Conservation (phyloP, 345 rosid genomes). For the Sonneratia alba region DNA sequence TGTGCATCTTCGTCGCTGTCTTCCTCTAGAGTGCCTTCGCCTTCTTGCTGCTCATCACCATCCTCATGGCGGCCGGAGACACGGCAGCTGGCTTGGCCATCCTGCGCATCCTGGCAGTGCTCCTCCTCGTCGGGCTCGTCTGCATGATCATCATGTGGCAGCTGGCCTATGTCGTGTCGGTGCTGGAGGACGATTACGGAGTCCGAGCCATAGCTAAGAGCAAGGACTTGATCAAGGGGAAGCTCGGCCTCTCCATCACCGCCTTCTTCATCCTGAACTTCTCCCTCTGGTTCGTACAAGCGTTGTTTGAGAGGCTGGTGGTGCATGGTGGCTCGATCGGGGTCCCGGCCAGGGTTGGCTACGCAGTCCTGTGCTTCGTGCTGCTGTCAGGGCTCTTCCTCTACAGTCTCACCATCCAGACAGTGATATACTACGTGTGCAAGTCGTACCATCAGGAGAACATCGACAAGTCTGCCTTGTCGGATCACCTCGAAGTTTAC, state of each 20-base stretch:
- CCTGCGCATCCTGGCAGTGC: not conserved
- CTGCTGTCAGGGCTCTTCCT: slow-evolving; percentile 25
- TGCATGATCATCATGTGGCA: slow-evolving; percentile 38
- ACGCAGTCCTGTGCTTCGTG: slow-evolving; percentile 23
- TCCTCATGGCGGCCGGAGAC: not conserved
- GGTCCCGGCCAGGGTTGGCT: slow-evolving; percentile 11
- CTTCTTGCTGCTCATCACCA: not conserved
- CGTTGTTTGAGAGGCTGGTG: slow-evolving; percentile 16
- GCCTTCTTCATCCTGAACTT: slow-evolving; percentile 18
- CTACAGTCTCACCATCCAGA: slow-evolving; percentile 31
- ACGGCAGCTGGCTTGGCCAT: not conserved
- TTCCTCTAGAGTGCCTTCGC: slow-evolving; percentile 18
- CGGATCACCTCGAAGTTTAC: slow-evolving; percentile 45
- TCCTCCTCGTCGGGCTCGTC: slow-evolving; percentile 20
- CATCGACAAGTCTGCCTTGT: slow-evolving; percentile 39
- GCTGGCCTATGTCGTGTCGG: slow-evolving; percentile 39
- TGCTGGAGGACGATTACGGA: slow-evolving; percentile 38
- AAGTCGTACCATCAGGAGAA: slow-evolving; percentile 50
- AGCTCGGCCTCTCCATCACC: slow-evolving; percentile 10
- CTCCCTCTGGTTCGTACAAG: not conserved
- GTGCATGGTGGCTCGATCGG: slow-evolving; percentile 19
- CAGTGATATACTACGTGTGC: slow-evolving; percentile 49
- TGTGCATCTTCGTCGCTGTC: slow-evolving; percentile 20
- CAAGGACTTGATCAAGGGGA: slow-evolving; percentile 32
- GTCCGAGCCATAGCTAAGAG: slow-evolving; percentile 31